Evolutionary conservation across 202 grass and related monocot species (phyloP), one percentile per base, ranked within the genome.

Genomic region (Hordeum pubiflorum): DNA sequence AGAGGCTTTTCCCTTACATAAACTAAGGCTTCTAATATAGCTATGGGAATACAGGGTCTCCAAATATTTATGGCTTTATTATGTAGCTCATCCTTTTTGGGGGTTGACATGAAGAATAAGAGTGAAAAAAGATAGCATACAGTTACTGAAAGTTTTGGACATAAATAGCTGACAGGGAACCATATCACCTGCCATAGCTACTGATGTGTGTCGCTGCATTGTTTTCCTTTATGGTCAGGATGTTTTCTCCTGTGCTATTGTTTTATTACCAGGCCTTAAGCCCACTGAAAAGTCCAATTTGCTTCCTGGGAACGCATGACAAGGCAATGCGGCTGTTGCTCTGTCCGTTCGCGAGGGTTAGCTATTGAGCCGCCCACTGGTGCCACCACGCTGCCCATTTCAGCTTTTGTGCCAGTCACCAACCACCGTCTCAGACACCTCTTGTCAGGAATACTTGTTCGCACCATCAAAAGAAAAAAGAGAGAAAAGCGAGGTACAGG

Each of bases 1-100:
- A 79, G 12, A 39, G 13, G 31, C 2, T 12, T 63, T 60, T 36
- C 52, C 40, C 17, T 41, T 72, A 22, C 57, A 54, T 31, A 10
- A 17, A 1, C 12, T 14, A 63, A 31, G 7, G 3, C 4, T 20
- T 32, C 52, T 52, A 70, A 58, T 43, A 80, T 13, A 43, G 52
- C 50, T 21, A 21, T 3, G 3, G 37, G 79, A 72, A 43, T 24
- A 58, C 17, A 71, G 9, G 52, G 5, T 59, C 36, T 32, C 36
- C 34, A 59, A 59, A 58, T 31, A 10, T 71, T 71, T 39, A 76
- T 76, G n/a, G 29, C 15, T 80, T 69, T 62, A 27, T 58, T 76
- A 18, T 32, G 2, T 22, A 4, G 2, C 23, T 69, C 59, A 54
- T 40, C 9, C 17, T 75, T 66, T 74, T 74, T 0, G 18, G 36